These are phyloP conservation scores for Allium fistulosum DNA, from an alignment of 106 monocot genomes.

Conservation along the genomic window DNA sequence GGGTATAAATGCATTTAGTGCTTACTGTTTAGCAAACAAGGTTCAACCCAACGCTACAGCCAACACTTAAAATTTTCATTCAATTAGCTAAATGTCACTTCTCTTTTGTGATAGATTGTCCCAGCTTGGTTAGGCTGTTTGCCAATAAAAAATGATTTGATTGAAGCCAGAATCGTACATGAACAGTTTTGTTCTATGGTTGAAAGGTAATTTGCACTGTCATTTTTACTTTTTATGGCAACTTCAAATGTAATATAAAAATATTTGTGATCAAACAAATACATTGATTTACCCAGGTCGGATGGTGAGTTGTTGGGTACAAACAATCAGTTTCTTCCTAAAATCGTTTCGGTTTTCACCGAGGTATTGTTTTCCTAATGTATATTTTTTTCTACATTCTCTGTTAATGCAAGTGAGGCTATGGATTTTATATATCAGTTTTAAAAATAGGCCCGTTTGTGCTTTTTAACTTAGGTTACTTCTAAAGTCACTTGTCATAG, in stretches of 20 bases:
- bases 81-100: too few species aligned
- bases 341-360: conserved; percentile 77
- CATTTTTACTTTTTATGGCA: not conserved
- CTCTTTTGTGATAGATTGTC: conserved; percentile 37
- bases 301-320: conserved; percentile 82
- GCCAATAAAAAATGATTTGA: conserved; percentile 83
- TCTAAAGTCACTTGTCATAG: too few species aligned
- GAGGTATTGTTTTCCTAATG: conserved; percentile 41
- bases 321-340: conserved; percentile 73
- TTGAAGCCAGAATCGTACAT: conserved; percentile 97
- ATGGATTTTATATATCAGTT: too few species aligned
- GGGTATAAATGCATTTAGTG: too few species aligned
- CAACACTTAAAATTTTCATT: too few species aligned
- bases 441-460: too few species aligned
- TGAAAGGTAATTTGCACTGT: conserved; percentile 53
- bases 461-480: too few species aligned
- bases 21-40: too few species aligned
- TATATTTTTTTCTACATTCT: too few species aligned
- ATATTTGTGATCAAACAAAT: too few species aligned
- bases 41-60: too few species aligned
- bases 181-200: conserved; percentile 92
- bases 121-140: conserved; percentile 88
- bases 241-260: not conserved
- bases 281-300: conserved; percentile 34
- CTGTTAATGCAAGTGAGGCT: too few species aligned